Base-by-base conservation (phyloP, 331 rosid species). In the Arachis monticola region DNA sequence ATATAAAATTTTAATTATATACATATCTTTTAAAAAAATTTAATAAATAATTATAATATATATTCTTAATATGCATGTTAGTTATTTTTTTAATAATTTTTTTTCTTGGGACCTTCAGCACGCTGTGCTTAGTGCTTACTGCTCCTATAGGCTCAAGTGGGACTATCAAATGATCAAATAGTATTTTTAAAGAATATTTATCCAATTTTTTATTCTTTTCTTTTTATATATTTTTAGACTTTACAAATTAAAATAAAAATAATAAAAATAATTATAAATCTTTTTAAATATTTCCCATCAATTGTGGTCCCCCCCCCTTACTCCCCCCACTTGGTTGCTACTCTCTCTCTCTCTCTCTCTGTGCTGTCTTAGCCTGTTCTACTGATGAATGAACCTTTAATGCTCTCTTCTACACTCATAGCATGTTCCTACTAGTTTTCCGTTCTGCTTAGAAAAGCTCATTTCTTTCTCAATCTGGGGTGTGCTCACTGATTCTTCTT, bases 321-420 rank as follows among this genome's bases (percentile, higher is more conserved):
- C 58, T 17, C 2, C 83, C 72, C 78, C 96, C 89, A 85, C 90
- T 93, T 87, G 95, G 62, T 80, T 48, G 1, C 27, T 75, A 81
- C 35, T 70, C 64, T 56, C 22, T 55, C 17, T 53, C 59, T 52
- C 27, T 13, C 57, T 51, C 57, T 51, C 57, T 51, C 22, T 51
- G 1, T 64, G 74, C 73, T 81, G 79, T 79, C 83, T 81, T 75
- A 38, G 79, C 71, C 83, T 69, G 84, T 83, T 79, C 22, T 17
- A 17, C 79, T 44, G 4, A 30, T 63, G 40, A 6, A 30, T 67
- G 40, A 14, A 69, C 35, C 61, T 67, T 50, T 41, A 42, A 5
- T 70, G 79, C 42, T 65, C 60, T 72, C 66, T 83, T 84, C 76
- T 78, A 74, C 64, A 74, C 79, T 68, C 55, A 72, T 81, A 79